phyloP scores from a whole-genome alignment of 225 moss, liverwort and hornwort species.

The Polytrichum formosum region DNA sequence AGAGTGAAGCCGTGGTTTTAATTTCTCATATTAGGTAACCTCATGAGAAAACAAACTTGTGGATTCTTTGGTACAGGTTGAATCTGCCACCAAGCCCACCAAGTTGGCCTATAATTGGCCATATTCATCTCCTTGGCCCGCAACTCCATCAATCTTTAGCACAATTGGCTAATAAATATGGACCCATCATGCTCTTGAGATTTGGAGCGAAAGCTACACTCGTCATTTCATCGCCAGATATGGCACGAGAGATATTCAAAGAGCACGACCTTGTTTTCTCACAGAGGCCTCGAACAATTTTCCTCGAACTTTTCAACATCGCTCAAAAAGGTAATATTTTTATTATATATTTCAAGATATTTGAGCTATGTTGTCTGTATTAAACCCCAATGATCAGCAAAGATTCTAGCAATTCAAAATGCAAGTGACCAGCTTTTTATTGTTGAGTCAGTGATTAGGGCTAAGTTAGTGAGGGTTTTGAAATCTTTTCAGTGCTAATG shows the following conservation, averaged over 20 bases:
- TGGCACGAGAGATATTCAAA: conserved; percentile 8
- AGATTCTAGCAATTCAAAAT: no score
- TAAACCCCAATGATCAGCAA: no score
- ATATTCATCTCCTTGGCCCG: conserved; percentile 1
- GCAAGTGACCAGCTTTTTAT: no score
- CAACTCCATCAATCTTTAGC: conserved; percentile 3
- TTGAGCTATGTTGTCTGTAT: no score
- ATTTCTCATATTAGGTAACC: no score
- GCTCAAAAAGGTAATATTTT: background rate
- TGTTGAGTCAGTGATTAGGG: no score
- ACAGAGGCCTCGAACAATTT: background rate
- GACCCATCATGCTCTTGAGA: conserved; percentile 1
- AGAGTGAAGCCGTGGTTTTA: no score
- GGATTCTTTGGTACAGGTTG: background rate
- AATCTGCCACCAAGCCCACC: conserved; percentile 6
- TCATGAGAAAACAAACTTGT: no score
- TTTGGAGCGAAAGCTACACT: background rate
- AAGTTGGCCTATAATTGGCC: background rate
- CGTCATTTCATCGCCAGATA: background rate
- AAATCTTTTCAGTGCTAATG: no score
- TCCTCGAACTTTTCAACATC: background rate
- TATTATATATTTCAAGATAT: background rate
- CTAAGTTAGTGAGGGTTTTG: no score
- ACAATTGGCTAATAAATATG: background rate
- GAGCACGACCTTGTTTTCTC: conserved; percentile 5